Conservation (phyloP, 129 eudicot genomes). For the Ambrosia trifida region DNA sequence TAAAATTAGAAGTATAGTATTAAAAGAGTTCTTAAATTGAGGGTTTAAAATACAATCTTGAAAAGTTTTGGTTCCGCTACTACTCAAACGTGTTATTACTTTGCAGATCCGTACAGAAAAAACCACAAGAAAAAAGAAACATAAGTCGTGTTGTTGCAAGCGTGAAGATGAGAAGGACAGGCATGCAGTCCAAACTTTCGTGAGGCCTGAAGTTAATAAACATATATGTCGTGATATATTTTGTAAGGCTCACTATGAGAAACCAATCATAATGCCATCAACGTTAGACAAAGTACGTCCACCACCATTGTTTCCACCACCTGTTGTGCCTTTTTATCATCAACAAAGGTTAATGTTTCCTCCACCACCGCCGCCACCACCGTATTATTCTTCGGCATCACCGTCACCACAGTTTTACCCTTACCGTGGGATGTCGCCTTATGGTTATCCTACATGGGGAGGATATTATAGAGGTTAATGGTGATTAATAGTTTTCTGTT, state of each 20-base stretch:
- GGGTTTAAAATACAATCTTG: no score
- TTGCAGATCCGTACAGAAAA: not conserved
- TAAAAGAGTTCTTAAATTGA: no score
- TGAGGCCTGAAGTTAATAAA: constrained; percentile 21
- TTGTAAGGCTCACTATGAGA: constrained; percentile 10
- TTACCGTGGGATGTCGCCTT: not conserved
- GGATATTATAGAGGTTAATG: not conserved
- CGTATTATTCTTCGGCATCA: no score
- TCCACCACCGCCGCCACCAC: not conserved
- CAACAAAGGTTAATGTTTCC: constrained; percentile 11
- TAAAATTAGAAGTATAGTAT: no score
- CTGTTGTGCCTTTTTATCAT: constrained; percentile 4
- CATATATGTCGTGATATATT: constrained; percentile 19
- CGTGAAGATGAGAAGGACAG: not conserved
- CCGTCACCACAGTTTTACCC: not conserved
- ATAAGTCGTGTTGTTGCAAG: not conserved
- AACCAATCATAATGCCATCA: not conserved
- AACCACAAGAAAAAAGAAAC: constrained; percentile 3
- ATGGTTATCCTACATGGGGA: not conserved
- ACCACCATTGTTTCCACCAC: not conserved
- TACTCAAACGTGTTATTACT: not conserved
- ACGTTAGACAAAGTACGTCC: not conserved
- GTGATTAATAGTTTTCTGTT: not conserved
- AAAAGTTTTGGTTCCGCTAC: not conserved
- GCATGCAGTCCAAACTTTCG: constrained; percentile 1